Evolutionary conservation across 2,329 filamentous ascomycete species (phyloP).

Genomic region (Cercospora sp.): DNA sequence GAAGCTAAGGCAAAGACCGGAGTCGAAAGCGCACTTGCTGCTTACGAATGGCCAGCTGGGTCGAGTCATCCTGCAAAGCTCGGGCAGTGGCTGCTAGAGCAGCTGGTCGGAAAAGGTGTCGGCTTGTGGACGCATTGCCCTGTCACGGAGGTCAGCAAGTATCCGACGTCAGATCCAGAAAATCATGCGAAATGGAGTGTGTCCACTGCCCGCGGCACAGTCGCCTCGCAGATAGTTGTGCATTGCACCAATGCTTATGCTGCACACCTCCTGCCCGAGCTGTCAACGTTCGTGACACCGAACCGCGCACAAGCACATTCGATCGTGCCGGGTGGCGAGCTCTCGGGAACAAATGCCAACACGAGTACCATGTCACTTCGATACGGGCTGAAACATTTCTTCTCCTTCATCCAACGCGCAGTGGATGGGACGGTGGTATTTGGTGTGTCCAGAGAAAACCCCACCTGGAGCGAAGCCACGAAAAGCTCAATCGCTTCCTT

Average conservation of each 20-base stretch:
- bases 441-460: conserved; percentile 47
- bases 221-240: conserved; percentile 37
- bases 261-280: conserved; percentile 42
- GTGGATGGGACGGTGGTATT: conserved; percentile 48
- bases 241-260: conserved; percentile 48
- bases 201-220: conserved; percentile 39
- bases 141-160: conserved; percentile 32
- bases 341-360: conserved; percentile 41
- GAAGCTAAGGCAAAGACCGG: conserved; percentile 44
- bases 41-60: conserved; percentile 55
- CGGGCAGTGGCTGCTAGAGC: conserved; percentile 49
- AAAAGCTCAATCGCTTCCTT: conserved; percentile 36
- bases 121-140: conserved; percentile 49
- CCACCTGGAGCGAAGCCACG: conserved; percentile 32
- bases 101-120: conserved; percentile 43
- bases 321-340: conserved; percentile 43
- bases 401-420: conserved; percentile 51
- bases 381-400: conserved; percentile 51
- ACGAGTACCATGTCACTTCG: conserved; percentile 49
- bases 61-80: conserved; percentile 54
- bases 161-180: conserved; percentile 18
- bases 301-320: conserved; percentile 50
- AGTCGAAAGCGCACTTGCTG: conserved; percentile 44
- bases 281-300: conserved; percentile 43
- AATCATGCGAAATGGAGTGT: conserved; percentile 36